Evolutionary conservation across 2,329 filamentous ascomycete species (phyloP).

Genomic region (Monascus ruber): DNA sequence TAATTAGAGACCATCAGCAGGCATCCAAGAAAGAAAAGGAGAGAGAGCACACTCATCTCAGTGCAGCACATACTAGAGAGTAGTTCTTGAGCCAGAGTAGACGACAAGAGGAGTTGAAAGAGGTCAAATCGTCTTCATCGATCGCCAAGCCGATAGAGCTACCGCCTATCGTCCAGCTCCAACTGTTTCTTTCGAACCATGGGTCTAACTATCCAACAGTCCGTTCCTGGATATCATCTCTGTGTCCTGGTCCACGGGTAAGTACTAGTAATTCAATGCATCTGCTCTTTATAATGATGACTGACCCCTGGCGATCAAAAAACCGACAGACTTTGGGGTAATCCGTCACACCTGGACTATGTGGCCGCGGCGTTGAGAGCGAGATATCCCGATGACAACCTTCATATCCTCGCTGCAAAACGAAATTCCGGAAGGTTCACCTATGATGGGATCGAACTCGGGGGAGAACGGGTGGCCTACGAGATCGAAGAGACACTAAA

Average conservation of each 20-base stretch:
- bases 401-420: constrained; percentile 47
- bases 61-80: too few relatives aligned
- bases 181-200: too few relatives aligned
- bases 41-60: too few relatives aligned
- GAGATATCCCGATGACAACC: constrained; percentile 36
- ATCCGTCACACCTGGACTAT: constrained; percentile 46
- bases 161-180: too few relatives aligned
- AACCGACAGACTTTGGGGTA: constrained; percentile 45
- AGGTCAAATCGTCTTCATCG: too few relatives aligned
- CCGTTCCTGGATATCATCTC: constrained; percentile 37
- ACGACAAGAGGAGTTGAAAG: too few relatives aligned
- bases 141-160: too few relatives aligned
- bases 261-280: constrained; percentile 9
- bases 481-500: constrained; percentile 52
- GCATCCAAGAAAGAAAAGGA: too few relatives aligned
- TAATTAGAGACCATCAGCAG: too few relatives aligned
- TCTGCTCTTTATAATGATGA: constrained; percentile 4
- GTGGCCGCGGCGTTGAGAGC: constrained; percentile 42
- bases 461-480: constrained; percentile 53
- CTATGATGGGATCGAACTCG: constrained; percentile 57
- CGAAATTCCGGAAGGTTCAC: constrained; percentile 48
- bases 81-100: too few relatives aligned
- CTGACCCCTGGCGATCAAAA: constrained; percentile 4
- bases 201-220: background rate
- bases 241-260: constrained; percentile 54